Evolutionary conservation across 2,329 filamentous ascomycete species (phyloP).

Genomic region (Pseudogymnoascus sp.): DNA sequence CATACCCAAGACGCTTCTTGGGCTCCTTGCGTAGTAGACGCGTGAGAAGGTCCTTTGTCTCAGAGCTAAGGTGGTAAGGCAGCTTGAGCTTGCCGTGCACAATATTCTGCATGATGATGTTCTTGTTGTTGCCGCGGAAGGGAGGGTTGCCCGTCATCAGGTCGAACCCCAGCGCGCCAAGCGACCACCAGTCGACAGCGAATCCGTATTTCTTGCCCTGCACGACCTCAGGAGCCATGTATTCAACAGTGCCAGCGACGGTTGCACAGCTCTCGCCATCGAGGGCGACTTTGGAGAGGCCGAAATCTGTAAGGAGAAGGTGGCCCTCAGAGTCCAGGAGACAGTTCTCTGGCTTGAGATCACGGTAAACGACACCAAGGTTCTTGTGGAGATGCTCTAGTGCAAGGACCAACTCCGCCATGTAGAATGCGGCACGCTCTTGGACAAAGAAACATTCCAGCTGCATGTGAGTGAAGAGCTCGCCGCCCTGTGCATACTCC

Average conservation of each 20-base stretch:
- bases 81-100: conserved; percentile 82
- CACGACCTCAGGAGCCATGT: conserved; percentile 97
- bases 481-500: conserved; percentile 94
- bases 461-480: conserved; percentile 90
- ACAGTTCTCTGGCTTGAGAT: conserved; percentile 96
- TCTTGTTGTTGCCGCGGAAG: conserved; percentile 82
- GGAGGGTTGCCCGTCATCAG: conserved; percentile 87
- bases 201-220: conserved; percentile 83
- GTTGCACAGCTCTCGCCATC: conserved; percentile 70
- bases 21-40: conserved; percentile 89
- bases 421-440: conserved; percentile 86
- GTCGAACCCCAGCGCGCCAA: conserved; percentile 87
- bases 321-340: conserved; percentile 87
- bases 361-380: conserved; percentile 90
- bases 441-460: conserved; percentile 95
- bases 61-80: conserved; percentile 82
- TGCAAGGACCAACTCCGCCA: conserved; percentile 95
- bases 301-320: conserved; percentile 91
- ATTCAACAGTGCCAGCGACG: conserved; percentile 89
- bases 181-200: conserved; percentile 97
- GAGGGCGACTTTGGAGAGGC: conserved; percentile 86
- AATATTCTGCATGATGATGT: conserved; percentile 94
- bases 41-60: conserved; percentile 89
- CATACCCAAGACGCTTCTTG: conserved; percentile 75
- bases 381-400: conserved; percentile 87